Conservation (phyloP, 2,329 filamentous ascomycete genomes). For the Sporothrix curviconia region DNA sequence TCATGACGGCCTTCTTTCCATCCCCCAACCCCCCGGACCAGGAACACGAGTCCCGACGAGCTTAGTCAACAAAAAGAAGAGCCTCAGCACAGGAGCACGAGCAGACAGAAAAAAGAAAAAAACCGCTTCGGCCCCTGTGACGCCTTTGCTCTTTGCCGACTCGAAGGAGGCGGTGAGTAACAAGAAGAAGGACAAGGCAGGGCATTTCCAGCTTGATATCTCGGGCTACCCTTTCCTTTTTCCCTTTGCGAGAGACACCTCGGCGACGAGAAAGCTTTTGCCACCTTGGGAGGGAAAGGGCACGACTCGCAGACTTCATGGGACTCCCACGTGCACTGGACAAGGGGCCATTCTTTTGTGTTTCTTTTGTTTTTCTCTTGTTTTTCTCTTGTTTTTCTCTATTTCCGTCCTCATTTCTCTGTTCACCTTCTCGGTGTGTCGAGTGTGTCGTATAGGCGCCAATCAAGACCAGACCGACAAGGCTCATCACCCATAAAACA, state of each 20-base stretch:
- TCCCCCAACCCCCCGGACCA: no score
- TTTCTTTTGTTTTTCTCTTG: neutral
- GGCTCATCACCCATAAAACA: neutral
- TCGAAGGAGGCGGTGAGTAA: neutral
- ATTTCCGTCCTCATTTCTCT: neutral
- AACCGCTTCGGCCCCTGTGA: neutral
- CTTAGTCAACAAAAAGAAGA: conserved; percentile 5
- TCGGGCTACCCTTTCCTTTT: neutral
- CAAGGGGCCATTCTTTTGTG: no score
- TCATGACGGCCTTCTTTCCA: no score
- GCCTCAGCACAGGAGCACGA: neutral
- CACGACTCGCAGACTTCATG: neutral
- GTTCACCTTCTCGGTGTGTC: neutral
- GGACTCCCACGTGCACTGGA: neutral
- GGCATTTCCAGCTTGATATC: neutral
- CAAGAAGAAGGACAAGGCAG: neutral
- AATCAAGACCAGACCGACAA: conserved; percentile 1
- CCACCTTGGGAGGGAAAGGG: neutral
- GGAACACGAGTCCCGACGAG: no score
- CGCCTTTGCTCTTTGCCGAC: neutral
- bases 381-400: neutral
- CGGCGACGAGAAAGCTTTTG: conserved; percentile 7
- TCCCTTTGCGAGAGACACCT: neutral
- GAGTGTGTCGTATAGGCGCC: conserved; percentile 5
- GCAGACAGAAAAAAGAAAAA: neutral